Evolutionary conservation across 2,329 filamentous ascomycete species (phyloP).

Genomic region (Hypoxylon sp.): DNA sequence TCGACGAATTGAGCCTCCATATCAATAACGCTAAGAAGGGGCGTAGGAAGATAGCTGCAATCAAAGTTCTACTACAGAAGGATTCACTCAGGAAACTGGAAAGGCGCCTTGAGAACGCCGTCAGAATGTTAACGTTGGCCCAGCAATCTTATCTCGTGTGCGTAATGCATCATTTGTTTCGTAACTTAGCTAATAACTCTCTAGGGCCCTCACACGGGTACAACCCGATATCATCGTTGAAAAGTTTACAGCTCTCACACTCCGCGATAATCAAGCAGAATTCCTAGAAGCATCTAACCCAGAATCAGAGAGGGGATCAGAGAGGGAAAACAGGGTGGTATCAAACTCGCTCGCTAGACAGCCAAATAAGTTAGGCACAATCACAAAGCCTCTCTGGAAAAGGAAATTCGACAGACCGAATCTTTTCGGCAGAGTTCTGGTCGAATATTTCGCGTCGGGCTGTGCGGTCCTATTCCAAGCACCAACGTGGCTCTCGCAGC

Average conservation of each 20-base stretch:
- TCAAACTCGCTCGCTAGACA: background rate
- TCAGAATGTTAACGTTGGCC: slow-evolving; percentile 43
- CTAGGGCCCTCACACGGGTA: slow-evolving; percentile 40
- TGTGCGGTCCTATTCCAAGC: slow-evolving; percentile 18
- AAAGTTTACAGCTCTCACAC: slow-evolving; percentile 27
- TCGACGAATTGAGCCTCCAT: slow-evolving; percentile 41
- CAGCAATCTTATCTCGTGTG: slow-evolving; percentile 48
- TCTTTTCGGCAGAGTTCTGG: slow-evolving; percentile 16
- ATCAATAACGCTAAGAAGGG: slow-evolving; percentile 24
- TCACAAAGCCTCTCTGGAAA: background rate
- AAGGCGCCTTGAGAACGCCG: slow-evolving; percentile 42
- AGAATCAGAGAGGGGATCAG: too few species aligned
- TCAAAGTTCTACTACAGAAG: slow-evolving; percentile 46
- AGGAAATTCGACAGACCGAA: background rate
- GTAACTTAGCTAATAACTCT: slow-evolving; percentile 9
- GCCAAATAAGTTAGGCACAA: background rate
- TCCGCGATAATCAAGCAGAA: background rate
- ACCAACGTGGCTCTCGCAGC: slow-evolving; percentile 28
- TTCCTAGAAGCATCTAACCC: background rate
- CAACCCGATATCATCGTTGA: slow-evolving; percentile 46
- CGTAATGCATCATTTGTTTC: background rate
- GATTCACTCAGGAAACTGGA: slow-evolving; percentile 42
- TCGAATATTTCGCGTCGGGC: background rate
- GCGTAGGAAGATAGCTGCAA: slow-evolving; percentile 9
- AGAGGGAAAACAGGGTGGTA: background rate